Evolutionary conservation across 495 filamentous ascomycete genomes (phyloP).

Genomic region (Alectoria sarmentosa): DNA sequence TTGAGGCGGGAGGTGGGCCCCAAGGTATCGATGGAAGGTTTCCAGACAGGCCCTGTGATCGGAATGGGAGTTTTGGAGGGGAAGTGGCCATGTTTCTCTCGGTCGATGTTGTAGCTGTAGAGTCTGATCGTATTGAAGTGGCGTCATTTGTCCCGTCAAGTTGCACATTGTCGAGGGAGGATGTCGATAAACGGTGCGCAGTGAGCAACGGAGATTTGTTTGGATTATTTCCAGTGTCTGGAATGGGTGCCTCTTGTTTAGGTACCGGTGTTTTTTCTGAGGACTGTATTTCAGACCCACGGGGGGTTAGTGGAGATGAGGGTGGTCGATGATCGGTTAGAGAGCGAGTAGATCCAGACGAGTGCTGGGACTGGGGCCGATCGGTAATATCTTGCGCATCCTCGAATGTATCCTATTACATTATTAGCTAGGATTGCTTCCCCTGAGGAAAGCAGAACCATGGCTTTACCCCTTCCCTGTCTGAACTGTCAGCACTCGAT

Average conservation of each 20-base stretch:
- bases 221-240: constrained; percentile 30
- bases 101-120: constrained; percentile 26
- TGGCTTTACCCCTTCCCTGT: constrained; percentile 48
- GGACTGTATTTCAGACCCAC: constrained; percentile 15
- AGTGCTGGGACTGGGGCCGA: constrained; percentile 29
- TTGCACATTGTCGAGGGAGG: constrained; percentile 64
- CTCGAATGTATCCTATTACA: constrained; percentile 64
- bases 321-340: constrained; percentile 43
- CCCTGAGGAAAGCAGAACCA: constrained; percentile 22
- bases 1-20: constrained; percentile 38
- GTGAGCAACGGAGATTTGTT: constrained; percentile 49
- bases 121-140: constrained; percentile 27
- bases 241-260: constrained; percentile 27
- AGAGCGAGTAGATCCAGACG: constrained; percentile 36
- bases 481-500: constrained; percentile 38
- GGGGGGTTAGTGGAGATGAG: constrained; percentile 25
- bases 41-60: constrained; percentile 44
- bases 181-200: constrained; percentile 56
- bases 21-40: constrained; percentile 48
- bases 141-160: constrained; percentile 50
- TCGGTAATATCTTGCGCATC: constrained; percentile 59
- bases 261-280: neutral
- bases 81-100: constrained; percentile 36
- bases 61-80: constrained; percentile 45
- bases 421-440: constrained; percentile 12